Evolutionary conservation across 2,329 filamentous ascomycete species (phyloP).

Genomic region (Fusarium buharicum): DNA sequence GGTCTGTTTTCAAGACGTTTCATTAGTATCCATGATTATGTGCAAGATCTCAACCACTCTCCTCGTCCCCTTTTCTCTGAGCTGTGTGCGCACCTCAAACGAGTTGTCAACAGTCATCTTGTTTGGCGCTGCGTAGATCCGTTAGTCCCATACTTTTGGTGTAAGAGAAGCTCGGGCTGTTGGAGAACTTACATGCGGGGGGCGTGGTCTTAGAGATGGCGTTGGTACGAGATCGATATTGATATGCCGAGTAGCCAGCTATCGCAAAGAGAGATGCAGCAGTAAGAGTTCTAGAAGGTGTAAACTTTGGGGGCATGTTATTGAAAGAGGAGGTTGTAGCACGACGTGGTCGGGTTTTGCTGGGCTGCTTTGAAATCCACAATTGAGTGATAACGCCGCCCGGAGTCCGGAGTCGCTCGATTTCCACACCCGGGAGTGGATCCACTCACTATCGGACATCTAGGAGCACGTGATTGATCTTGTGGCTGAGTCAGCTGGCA

Average conservation of each 20-base stretch:
- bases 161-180: conserved; percentile 40
- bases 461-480: conserved; percentile 33
- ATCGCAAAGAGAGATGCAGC: conserved; percentile 45
- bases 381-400: conserved; percentile 41
- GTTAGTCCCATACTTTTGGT: conserved; percentile 40
- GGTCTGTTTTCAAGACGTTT: conserved; percentile 68
- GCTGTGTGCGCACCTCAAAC: conserved; percentile 56
- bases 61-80: conserved; percentile 41
- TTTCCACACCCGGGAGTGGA: conserved; percentile 29
- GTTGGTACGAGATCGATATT: conserved; percentile 41
- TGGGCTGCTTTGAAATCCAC: conserved; percentile 51
- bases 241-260: conserved; percentile 46
- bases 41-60: conserved; percentile 30
- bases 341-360: conserved; percentile 29
- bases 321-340: conserved; percentile 23
- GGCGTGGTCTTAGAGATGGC: conserved; percentile 35
- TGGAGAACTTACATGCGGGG: conserved; percentile 38
- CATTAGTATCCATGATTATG: conserved; percentile 48
- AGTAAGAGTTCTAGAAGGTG: conserved; percentile 44
- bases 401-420: conserved; percentile 33
- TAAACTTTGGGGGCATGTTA: conserved; percentile 46
- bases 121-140: conserved; percentile 31
- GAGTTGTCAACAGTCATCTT: conserved; percentile 59
- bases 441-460: conserved; percentile 27
- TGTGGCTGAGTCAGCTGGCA: conserved; percentile 45